Evolutionary conservation across 495 filamentous ascomycete species (phyloP).

Genomic region (Penicillium dipodomyicola): DNA sequence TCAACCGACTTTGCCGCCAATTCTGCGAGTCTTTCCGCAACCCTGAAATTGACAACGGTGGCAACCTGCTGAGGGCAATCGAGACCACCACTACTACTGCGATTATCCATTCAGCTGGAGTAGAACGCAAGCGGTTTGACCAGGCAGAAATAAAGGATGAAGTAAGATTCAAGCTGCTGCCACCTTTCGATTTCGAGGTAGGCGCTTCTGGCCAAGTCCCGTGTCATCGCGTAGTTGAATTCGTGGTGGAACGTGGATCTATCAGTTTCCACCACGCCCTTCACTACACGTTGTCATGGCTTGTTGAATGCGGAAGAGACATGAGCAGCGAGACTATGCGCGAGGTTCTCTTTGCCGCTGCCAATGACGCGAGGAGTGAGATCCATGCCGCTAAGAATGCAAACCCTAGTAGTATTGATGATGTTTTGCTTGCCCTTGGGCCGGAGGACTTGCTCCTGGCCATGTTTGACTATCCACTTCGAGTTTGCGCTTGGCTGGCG

Average conservation of each 20-base stretch:
- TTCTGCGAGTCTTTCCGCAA: slow-evolving; percentile 82
- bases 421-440: slow-evolving; percentile 26
- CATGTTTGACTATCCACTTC: slow-evolving; percentile 87
- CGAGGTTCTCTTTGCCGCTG: slow-evolving; percentile 57
- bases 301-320: slow-evolving; percentile 82
- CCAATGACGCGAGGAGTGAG: slow-evolving; percentile 40
- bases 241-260: slow-evolving; percentile 78
- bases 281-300: slow-evolving; percentile 96
- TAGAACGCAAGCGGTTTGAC: slow-evolving; percentile 81
- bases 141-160: slow-evolving; percentile 87
- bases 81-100: slow-evolving; percentile 70
- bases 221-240: slow-evolving; percentile 70
- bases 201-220: slow-evolving; percentile 39
- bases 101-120: slow-evolving; percentile 80
- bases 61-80: slow-evolving; percentile 69
- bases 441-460: slow-evolving; percentile 80
- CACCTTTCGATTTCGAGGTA: slow-evolving; percentile 76
- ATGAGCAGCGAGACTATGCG: slow-evolving; percentile 65
- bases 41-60: slow-evolving; percentile 54
- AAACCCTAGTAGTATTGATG: slow-evolving; percentile 15
- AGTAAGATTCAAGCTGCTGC: slow-evolving; percentile 71
- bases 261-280: slow-evolving; percentile 98
- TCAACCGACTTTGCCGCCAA: slow-evolving; percentile 86
- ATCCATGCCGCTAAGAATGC: slow-evolving; percentile 20
- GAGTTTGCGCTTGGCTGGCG: slow-evolving; percentile 92